Conservation (phyloP, 148 eudicot species). For the Rhododendron henanense region DNA sequence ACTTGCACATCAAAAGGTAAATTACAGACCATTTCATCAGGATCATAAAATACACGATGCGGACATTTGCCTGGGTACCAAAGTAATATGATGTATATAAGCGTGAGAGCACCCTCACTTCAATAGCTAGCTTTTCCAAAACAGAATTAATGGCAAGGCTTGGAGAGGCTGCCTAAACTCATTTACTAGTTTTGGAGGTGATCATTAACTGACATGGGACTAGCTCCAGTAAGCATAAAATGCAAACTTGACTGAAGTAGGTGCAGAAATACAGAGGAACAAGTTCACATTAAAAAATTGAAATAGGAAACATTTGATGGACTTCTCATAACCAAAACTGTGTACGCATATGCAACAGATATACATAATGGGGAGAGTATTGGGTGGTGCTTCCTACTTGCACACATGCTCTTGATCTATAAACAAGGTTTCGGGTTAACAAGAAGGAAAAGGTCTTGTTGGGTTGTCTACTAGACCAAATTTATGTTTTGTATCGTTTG, state of each 20-base stretch:
- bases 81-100: too few species aligned
- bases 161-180: background rate
- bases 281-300: background rate
- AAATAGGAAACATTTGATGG: background rate
- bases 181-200: background rate
- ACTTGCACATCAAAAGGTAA: background rate
- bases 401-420: background rate
- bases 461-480: background rate
- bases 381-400: background rate
- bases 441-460: background rate
- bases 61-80: background rate
- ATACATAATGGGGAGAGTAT: background rate
- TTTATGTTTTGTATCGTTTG: background rate
- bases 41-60: background rate
- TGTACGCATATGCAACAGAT: background rate
- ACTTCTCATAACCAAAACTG: background rate
- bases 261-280: background rate
- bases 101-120: too few species aligned
- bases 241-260: background rate
- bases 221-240: background rate
- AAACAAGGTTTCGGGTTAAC: background rate
- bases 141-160: background rate
- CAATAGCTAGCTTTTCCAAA: background rate
- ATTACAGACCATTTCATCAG: background rate
- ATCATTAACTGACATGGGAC: background rate